Conservation (phyloP, 768 basidiomycete species). For the Termitomyces eurrhizus region DNA sequence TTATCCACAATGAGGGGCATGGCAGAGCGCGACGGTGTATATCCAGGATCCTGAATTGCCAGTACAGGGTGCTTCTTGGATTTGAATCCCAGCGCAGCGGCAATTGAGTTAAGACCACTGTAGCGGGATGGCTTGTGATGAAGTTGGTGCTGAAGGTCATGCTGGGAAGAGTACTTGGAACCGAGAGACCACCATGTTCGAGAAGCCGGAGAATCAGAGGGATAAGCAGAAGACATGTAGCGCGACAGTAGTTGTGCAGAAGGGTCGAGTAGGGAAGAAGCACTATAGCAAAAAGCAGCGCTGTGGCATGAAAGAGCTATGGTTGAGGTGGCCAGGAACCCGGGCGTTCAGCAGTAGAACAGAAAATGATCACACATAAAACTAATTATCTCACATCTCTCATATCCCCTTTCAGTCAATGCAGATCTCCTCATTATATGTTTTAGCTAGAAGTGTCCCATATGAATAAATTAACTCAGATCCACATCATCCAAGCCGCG, state of each 20-base stretch:
- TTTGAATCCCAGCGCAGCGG: constrained; percentile 60
- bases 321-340: constrained; percentile 8
- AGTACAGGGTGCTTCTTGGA: constrained; percentile 54
- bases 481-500: constrained; percentile 46
- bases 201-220: constrained; percentile 28
- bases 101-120: constrained; percentile 43
- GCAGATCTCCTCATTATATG: constrained; percentile 3
- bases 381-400: constrained; percentile 1
- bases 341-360: constrained; percentile 4
- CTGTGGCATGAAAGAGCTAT: not conserved
- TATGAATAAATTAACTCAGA: constrained; percentile 7
- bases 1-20: constrained; percentile 19
- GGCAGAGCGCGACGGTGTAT: constrained; percentile 16
- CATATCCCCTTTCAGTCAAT: constrained; percentile 7
- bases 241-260: constrained; percentile 6
- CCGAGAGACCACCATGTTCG: constrained; percentile 45
- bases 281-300: not conserved
- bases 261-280: not conserved
- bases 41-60: constrained; percentile 48
- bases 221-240: constrained; percentile 30
- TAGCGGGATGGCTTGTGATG: constrained; percentile 26
- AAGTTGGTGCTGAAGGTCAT: constrained; percentile 28
- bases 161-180: constrained; percentile 20
- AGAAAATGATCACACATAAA: constrained; percentile 13
- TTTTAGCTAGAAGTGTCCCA: constrained; percentile 8